Conservation (phyloP, 306 rosid genomes). For the Aeschynomene evenia region DNA sequence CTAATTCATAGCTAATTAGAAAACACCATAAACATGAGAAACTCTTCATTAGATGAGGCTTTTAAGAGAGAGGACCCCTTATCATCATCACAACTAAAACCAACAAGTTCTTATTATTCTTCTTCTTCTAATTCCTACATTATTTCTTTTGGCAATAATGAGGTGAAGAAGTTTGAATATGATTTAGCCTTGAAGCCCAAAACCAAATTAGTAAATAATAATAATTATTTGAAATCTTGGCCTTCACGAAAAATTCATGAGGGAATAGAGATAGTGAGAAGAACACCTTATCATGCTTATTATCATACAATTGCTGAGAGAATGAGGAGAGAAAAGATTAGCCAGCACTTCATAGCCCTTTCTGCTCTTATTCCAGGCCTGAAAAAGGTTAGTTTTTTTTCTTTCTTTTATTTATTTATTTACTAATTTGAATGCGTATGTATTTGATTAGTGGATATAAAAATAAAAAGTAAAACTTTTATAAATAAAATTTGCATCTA, state of each 20-base stretch:
- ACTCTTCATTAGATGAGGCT: too few relatives aligned
- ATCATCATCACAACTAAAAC: conserved; percentile 32
- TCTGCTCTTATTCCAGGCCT: conserved; percentile 73
- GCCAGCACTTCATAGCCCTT: conserved; percentile 68
- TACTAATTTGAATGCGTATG: background rate
- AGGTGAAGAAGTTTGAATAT: background rate
- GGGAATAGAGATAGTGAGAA: conserved; percentile 26
- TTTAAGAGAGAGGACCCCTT: too few relatives aligned
- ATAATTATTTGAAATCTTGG: background rate
- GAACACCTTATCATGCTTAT: conserved; percentile 44
- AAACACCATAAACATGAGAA: too few relatives aligned
- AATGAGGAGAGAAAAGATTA: conserved; percentile 69
- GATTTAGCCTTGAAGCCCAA: conserved; percentile 26
- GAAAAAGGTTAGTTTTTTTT: conserved; percentile 54
- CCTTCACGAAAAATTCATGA: conserved; percentile 19
- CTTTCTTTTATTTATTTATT: background rate
- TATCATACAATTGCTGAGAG: conserved; percentile 81
- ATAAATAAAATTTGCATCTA: too few relatives aligned
- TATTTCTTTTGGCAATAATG: conserved; percentile 52
- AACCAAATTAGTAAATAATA: conserved; percentile 44
- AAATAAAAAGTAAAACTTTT: too few relatives aligned
- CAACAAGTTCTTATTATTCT: too few relatives aligned
- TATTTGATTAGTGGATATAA: too few relatives aligned
- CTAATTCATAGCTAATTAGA: too few relatives aligned
- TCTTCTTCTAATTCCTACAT: conserved; percentile 28